Percentiles rank a stretch among this genome's conserved stretches.
These are phyloP conservation scores for Amylocarpus encephaloides DNA, from an alignment of 2,329 filamentous ascomycete genomes.

Conservation along the genomic window DNA sequence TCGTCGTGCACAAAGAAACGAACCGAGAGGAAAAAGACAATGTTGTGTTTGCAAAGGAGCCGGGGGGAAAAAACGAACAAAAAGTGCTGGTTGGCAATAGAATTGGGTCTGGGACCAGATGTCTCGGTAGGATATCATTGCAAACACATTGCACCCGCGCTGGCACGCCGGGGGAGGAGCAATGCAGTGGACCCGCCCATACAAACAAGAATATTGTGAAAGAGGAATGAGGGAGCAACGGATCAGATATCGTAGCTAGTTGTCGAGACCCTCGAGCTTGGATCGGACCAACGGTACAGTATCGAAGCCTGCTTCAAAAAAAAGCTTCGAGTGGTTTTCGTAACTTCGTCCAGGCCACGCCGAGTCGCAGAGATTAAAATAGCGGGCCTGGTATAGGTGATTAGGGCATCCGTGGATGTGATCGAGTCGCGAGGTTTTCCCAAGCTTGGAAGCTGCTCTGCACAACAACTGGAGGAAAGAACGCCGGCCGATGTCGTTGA, in stretches of 20 bases:
- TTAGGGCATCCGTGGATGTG: slow-evolving; percentile 32
- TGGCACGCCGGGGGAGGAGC: slow-evolving; percentile 27
- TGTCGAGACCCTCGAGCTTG: slow-evolving; percentile 16
- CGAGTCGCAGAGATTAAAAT: slow-evolving; percentile 37
- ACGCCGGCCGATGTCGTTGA: slow-evolving; percentile 18
- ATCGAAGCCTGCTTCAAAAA: slow-evolving; percentile 28
- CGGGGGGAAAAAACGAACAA: slow-evolving; percentile 8
- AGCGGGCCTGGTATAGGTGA: slow-evolving; percentile 34
- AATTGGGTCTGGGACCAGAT: slow-evolving; percentile 25
- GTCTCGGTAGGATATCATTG: slow-evolving; percentile 32
- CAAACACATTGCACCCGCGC: slow-evolving; percentile 29
- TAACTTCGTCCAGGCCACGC: slow-evolving; percentile 44
- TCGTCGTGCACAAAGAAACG: slow-evolving; percentile 20
- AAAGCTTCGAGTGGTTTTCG: slow-evolving; percentile 36
- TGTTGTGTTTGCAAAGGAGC: slow-evolving; percentile 16
- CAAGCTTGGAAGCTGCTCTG: slow-evolving; percentile 21
- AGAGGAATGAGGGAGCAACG: slow-evolving; percentile 41
- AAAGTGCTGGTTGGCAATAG: slow-evolving; percentile 14
- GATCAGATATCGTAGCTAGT: slow-evolving; percentile 30
- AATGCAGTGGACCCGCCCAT: slow-evolving; percentile 33
- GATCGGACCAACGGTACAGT: slow-evolving; percentile 24
- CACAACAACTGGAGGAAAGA: slow-evolving; percentile 22
- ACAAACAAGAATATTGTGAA: slow-evolving; percentile 31
- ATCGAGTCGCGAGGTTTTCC: slow-evolving; percentile 14
- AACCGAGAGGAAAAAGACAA: slow-evolving; percentile 18